Conservation (phyloP, 768 basidiomycete species). For the Suillus placidus region DNA sequence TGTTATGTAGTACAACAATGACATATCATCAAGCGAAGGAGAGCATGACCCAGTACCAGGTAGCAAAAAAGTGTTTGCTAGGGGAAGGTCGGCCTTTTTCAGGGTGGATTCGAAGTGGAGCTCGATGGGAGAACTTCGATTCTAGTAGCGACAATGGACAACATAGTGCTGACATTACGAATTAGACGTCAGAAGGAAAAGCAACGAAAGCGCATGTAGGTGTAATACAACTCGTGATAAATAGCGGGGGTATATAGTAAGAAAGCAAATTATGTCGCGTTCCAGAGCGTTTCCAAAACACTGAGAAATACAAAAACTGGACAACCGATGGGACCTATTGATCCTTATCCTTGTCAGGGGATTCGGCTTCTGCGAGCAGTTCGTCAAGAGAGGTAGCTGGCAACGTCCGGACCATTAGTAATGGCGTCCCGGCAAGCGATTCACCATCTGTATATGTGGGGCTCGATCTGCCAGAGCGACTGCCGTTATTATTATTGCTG, state of each 20-base stretch:
- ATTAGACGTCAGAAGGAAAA: constrained; percentile 5
- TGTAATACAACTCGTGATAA: not conserved
- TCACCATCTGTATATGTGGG: constrained; percentile 51
- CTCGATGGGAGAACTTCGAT: constrained; percentile 55
- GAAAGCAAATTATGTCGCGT: not conserved
- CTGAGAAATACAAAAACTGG: not conserved
- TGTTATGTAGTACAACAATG: constrained; percentile 21
- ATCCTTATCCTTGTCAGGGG: constrained; percentile 34
- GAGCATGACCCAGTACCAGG: constrained; percentile 46
- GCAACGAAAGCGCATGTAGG: not conserved
- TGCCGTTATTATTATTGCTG: constrained; percentile 24
- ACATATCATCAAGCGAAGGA: constrained; percentile 54
- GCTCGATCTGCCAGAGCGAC: constrained; percentile 56
- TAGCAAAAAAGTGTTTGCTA: constrained; percentile 50
- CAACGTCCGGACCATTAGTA: constrained; percentile 24
- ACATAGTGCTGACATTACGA: constrained; percentile 8
- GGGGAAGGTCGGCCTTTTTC: constrained; percentile 51
- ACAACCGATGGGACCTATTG: constrained; percentile 13
- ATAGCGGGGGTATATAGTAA: constrained; percentile 3
- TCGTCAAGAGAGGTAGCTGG: constrained; percentile 23
- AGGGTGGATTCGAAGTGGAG: constrained; percentile 65
- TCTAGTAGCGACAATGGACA: constrained; percentile 12
- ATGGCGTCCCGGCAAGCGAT: constrained; percentile 40
- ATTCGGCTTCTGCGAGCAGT: constrained; percentile 15
- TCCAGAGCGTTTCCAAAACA: constrained; percentile 13